These are phyloP conservation scores for Magnaporthales sp. DNA, from an alignment of 2,329 filamentous ascomycete genomes.

Conservation along the genomic window DNA sequence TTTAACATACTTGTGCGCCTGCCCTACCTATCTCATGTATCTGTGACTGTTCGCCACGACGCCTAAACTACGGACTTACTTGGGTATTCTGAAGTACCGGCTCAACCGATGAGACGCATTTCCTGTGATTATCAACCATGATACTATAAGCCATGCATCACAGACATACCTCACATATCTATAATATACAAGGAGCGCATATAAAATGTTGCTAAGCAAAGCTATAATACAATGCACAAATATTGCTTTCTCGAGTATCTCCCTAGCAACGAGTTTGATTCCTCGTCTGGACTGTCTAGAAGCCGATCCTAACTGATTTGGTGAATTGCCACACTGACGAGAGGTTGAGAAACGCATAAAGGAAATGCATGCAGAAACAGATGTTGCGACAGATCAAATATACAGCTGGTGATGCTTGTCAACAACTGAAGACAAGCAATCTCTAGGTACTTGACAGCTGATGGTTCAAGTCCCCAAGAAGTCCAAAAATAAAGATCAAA, in stretches of 20 bases:
- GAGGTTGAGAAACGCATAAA: neutral
- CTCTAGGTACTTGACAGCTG: too few species aligned
- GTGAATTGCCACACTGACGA: neutral
- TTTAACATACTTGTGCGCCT: too few species aligned
- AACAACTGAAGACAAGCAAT: too few species aligned
- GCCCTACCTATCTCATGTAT: neutral
- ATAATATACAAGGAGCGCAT: neutral
- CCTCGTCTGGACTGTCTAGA: neutral
- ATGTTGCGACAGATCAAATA: neutral
- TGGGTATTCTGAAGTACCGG: neutral
- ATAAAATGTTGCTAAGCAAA: neutral
- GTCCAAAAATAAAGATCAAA: neutral
- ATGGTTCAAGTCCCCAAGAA: too few species aligned
- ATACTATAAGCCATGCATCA: neutral
- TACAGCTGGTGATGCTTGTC: neutral
- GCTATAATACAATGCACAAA: neutral
- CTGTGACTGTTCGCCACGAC: neutral
- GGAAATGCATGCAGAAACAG: neutral
- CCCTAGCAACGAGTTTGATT: neutral
- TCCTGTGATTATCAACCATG: neutral
- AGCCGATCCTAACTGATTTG: neutral
- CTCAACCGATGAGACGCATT: neutral
- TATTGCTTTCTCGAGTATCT: neutral
- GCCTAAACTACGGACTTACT: neutral
- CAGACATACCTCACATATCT: neutral